phyloP scores from a whole-genome alignment of 345 rosid genomes.

The Turnera subulata region DNA sequence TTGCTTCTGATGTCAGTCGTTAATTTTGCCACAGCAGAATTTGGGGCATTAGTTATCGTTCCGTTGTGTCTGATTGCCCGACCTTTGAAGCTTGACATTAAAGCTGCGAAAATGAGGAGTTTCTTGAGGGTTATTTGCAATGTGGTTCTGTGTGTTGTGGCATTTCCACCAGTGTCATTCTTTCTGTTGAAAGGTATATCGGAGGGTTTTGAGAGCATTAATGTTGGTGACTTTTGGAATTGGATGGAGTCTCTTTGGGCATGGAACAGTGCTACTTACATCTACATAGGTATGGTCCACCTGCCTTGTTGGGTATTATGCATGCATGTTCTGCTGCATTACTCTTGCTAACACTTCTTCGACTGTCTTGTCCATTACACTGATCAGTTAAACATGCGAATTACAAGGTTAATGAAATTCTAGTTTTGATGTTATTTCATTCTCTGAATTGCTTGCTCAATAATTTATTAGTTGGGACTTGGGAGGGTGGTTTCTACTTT shows the following conservation, averaged over 20 bases:
- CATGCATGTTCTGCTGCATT: conserved; percentile 49
- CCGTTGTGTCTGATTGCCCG: conserved; percentile 72
- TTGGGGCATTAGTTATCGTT: conserved; percentile 76
- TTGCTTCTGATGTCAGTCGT: conserved; percentile 83
- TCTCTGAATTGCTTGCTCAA: neutral
- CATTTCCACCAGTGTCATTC: conserved; percentile 65
- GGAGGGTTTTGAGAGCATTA: conserved; percentile 38
- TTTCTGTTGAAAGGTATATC: conserved; percentile 42
- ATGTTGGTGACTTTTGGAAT: conserved; percentile 68
- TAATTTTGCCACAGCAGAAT: conserved; percentile 86
- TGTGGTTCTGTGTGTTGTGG: conserved; percentile 37
- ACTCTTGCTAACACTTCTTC: conserved; percentile 24
- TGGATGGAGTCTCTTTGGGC: conserved; percentile 87
- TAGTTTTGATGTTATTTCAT: conserved; percentile 3
- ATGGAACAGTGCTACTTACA: conserved; percentile 95
- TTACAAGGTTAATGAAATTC: too few species aligned
- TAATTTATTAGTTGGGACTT: conserved; percentile 3
- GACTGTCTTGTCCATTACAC: conserved; percentile 1
- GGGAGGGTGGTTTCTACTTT: neutral
- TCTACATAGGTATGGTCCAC: conserved; percentile 76
- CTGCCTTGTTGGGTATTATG: conserved; percentile 69
- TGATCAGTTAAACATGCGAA: too few species aligned
- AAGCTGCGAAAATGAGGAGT: conserved; percentile 33
- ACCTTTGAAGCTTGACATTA: conserved; percentile 57
- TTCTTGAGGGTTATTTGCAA: conserved; percentile 44